Base-by-base conservation (phyloP, 1,139 yeast genomes). In the Insectozyma bohioensis region DNA sequence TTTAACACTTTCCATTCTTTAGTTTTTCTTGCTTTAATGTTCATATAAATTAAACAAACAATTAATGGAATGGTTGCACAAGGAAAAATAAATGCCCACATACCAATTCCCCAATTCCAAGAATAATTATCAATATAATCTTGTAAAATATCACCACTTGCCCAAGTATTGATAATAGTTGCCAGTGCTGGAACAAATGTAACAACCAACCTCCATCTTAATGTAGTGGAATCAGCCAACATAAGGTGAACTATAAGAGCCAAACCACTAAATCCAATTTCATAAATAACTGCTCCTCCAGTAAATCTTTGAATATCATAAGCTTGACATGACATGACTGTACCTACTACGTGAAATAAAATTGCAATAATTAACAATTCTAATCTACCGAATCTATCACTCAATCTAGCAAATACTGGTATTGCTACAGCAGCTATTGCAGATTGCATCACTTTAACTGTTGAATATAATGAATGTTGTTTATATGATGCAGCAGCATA, bases 71-170 rank as follows among this genome's bases (percentile, higher is more conserved):
- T 37, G 46, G 80, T 66, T 5, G 75, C 53, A 20, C 81, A 63
- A 17, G 92, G 90, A 62, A 80, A 71, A 40, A 84, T 80, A 49
- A 81, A 79, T 1, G 88, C 88, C 85, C 85, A 84, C 74, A 83
- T 81, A 25, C 83, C 90, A 46, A 82, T 78, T 47, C 81, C 80
- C 78, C 81, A 83, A 23, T 75, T 68, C 92, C 92, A 82, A 0
- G 60, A 44, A 45, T 59, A 54, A 2, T 34, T 18, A 4, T 47
- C 42, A 18, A 40, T 38, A 21, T 49, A 41, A 4, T 40, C 36
- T 10, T 30, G 46, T 12, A 73, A 58, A 30, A 82, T 58, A 45
- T 78, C 65, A 48, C 87, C 90, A 23, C 78, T 58, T 33, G 80
- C 68, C 92, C 92, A 83, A n/a, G 90, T 80, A 52, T 80, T 83